These are phyloP conservation scores for Sugiyamaella pinicola DNA, from an alignment of 1,139 yeast species.

Conservation along the genomic window DNA sequence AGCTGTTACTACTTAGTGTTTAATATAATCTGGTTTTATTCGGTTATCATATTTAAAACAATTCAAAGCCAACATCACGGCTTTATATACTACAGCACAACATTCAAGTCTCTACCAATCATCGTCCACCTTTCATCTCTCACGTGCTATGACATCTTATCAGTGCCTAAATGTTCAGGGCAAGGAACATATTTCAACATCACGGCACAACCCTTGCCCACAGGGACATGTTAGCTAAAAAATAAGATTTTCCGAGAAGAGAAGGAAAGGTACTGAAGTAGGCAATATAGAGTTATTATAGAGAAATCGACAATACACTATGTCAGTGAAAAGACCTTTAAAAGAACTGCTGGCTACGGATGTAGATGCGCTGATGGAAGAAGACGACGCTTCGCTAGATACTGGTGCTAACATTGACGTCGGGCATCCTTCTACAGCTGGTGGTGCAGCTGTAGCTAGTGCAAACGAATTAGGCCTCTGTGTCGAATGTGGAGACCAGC, in stretches of 20 bases:
- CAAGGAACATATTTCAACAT: background rate
- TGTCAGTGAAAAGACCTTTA: constrained; percentile 35
- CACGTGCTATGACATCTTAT: no score
- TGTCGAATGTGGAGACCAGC: constrained; percentile 71
- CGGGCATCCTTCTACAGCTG: no score
- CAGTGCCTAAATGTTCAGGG: no score
- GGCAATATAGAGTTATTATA: background rate
- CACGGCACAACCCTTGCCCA: constrained; percentile 7
- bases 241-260: background rate
- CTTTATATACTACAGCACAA: no score
- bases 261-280: no score
- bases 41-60: no score
- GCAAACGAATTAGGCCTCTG: constrained; percentile 46
- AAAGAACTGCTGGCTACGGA: constrained; percentile 37
- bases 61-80: no score
- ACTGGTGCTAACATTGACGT: background rate
- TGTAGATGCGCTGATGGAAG: constrained; percentile 38
- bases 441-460: constrained; percentile 16
- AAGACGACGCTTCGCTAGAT: constrained; percentile 20
- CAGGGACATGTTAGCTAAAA: constrained; percentile 2
- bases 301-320: background rate
- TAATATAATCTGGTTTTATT: no score
- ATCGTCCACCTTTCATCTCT: no score
- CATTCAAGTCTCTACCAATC: no score
- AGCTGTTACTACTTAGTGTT: no score